Conservation (phyloP, 495 filamentous ascomycete genomes). For the Podospora anserina region DNA sequence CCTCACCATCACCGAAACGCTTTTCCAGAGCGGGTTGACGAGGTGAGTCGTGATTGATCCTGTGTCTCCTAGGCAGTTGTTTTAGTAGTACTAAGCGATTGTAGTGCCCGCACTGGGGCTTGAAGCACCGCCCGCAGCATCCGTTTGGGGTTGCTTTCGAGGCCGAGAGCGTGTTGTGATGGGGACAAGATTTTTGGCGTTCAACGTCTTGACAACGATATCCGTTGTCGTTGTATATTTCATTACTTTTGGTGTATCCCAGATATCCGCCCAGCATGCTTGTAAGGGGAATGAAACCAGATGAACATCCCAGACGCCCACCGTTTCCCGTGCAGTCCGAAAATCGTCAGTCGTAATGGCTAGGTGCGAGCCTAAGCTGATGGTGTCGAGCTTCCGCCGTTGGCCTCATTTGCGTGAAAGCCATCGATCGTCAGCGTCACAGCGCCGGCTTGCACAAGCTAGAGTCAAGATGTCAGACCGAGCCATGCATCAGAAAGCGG, state of each 20-base stretch:
- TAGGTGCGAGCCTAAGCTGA: conserved; percentile 14
- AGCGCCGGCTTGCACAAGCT: conserved; percentile 92
- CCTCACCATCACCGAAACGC: conserved; percentile 41
- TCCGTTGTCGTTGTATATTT: conserved; percentile 14
- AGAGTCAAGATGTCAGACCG: conserved; percentile 6
- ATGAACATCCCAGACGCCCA: not conserved
- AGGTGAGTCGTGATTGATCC: conserved; percentile 10
- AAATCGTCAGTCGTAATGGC: not conserved
- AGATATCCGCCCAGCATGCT: conserved; percentile 5
- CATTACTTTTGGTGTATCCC: conserved; percentile 6
- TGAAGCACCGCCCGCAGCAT: not conserved
- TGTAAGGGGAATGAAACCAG: not conserved
- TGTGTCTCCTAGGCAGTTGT: not conserved
- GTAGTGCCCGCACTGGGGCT: not conserved
- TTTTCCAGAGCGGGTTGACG: conserved; percentile 12
- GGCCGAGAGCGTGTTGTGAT: not conserved
- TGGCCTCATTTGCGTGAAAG: conserved; percentile 55
- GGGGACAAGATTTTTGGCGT: not conserved
- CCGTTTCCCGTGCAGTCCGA: not conserved
- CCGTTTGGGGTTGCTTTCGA: not conserved
- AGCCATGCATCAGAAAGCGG: not conserved
- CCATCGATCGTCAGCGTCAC: conserved; percentile 79
- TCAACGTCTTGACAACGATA: conserved; percentile 1
- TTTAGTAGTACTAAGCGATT: not conserved
- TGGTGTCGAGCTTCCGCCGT: conserved; percentile 12